These are phyloP conservation scores for Myxozyma kluyveri DNA, from an alignment of 805 yeast species.

Conservation along the genomic window DNA sequence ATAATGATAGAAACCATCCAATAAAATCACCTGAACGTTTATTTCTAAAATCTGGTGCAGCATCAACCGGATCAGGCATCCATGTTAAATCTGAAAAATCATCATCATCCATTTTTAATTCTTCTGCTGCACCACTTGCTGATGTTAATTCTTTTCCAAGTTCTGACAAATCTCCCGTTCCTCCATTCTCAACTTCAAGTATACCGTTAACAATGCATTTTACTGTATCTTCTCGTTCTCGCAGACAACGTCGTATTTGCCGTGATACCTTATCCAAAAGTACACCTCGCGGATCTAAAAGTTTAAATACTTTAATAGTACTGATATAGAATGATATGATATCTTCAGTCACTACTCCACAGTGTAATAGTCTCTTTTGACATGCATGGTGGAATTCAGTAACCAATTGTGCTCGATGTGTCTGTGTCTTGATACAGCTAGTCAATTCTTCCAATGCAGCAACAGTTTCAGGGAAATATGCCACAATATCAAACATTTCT, in stretches of 20 bases:
- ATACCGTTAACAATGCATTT: slow-evolving; percentile 68
- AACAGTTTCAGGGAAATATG: slow-evolving; percentile 51
- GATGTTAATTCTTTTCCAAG: slow-evolving; percentile 43
- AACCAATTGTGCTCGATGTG: slow-evolving; percentile 54
- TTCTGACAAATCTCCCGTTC: slow-evolving; percentile 51
- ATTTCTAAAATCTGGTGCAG: slow-evolving; percentile 68
- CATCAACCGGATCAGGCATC: slow-evolving; percentile 87
- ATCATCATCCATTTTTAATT: slow-evolving; percentile 35
- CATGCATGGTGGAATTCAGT: slow-evolving; percentile 49
- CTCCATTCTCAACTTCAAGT: slow-evolving; percentile 45
- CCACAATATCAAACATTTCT: slow-evolving; percentile 61
- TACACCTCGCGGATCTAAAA: slow-evolving; percentile 86
- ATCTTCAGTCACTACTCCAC: slow-evolving; percentile 76
- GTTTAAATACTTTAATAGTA: slow-evolving; percentile 65
- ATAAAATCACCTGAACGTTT: slow-evolving; percentile 53
- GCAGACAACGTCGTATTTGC: slow-evolving; percentile 70
- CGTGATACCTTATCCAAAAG: slow-evolving; percentile 72
- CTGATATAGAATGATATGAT: slow-evolving; percentile 67
- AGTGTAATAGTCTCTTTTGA: slow-evolving; percentile 54
- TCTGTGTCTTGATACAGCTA: slow-evolving; percentile 46
- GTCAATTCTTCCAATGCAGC: slow-evolving; percentile 59
- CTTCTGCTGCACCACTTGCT: slow-evolving; percentile 10
- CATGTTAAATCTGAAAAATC: slow-evolving; percentile 55
- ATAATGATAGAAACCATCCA: slow-evolving; percentile 67
- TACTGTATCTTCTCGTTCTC: slow-evolving; percentile 71